These are phyloP conservation scores for Peltaster fructicola DNA, from an alignment of 2,329 filamentous ascomycete genomes.

Conservation along the genomic window DNA sequence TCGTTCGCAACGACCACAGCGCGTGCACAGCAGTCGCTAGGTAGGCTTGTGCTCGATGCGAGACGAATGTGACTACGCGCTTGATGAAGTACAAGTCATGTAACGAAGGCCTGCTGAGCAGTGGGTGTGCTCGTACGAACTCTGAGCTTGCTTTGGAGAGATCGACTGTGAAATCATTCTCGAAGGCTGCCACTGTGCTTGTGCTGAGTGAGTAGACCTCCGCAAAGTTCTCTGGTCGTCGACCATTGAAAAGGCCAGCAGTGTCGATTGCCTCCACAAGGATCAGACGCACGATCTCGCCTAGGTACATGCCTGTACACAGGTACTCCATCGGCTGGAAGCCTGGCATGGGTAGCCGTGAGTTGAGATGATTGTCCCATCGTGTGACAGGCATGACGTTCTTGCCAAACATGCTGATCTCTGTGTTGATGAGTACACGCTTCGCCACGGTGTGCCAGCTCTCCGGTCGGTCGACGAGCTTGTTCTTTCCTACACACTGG, in stretches of 20 bases:
- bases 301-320: slow-evolving; percentile 44
- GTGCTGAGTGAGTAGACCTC: slow-evolving; percentile 43
- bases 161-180: slow-evolving; percentile 27
- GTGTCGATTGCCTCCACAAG: slow-evolving; percentile 40
- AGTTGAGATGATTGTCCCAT: slow-evolving; percentile 45
- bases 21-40: slow-evolving; percentile 46
- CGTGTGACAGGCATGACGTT: slow-evolving; percentile 39
- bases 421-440: slow-evolving; percentile 47
- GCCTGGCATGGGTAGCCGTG: slow-evolving; percentile 37
- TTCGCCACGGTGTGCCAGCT: slow-evolving; percentile 39
- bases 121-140: slow-evolving; percentile 33
- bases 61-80: slow-evolving; percentile 34
- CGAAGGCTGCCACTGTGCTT: slow-evolving; percentile 39
- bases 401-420: slow-evolving; percentile 49
- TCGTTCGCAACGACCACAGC: slow-evolving; percentile 36
- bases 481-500: slow-evolving; percentile 32
- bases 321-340: slow-evolving; percentile 50
- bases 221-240: slow-evolving; percentile 35
- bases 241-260: slow-evolving; percentile 38
- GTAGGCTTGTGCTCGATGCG: slow-evolving; percentile 41
- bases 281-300: slow-evolving; percentile 44
- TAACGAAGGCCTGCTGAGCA: slow-evolving; percentile 22
- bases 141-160: slow-evolving; percentile 25
- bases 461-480: slow-evolving; percentile 37
- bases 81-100: slow-evolving; percentile 39